phyloP scores from a whole-genome alignment of 306 rosid species.

The Prosopis cineraria region DNA sequence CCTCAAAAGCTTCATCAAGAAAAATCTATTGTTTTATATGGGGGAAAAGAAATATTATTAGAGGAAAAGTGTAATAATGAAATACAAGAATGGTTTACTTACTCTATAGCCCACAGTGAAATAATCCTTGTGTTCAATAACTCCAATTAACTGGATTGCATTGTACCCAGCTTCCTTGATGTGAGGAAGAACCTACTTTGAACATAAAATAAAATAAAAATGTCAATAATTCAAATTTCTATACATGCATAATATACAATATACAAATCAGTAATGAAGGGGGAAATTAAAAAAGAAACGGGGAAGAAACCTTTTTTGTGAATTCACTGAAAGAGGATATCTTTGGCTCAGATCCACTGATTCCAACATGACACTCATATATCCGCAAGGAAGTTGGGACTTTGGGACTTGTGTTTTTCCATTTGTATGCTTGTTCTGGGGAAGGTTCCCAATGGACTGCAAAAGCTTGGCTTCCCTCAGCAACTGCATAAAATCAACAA shows the following conservation, averaged over 20 bases:
- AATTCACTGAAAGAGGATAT: slow-evolving; percentile 82
- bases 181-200: slow-evolving; percentile 84
- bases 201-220: slow-evolving; percentile 26
- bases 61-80: slow-evolving; percentile 14
- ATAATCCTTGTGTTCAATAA: slow-evolving; percentile 93
- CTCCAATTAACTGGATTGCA: slow-evolving; percentile 88
- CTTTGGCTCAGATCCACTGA: slow-evolving; percentile 87
- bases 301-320: slow-evolving; percentile 51
- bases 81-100: slow-evolving; percentile 41
- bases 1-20: not conserved
- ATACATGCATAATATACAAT: slow-evolving; percentile 9
- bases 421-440: slow-evolving; percentile 75
- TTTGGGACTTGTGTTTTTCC: slow-evolving; percentile 71
- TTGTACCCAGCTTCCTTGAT: slow-evolving; percentile 91
- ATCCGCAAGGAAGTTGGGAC: slow-evolving; percentile 73
- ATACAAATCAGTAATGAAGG: slow-evolving; percentile 7
- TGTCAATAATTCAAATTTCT: slow-evolving; percentile 10
- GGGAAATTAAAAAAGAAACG: not conserved
- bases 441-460: slow-evolving; percentile 99
- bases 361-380: slow-evolving; percentile 97
- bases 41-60: not conserved
- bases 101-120: slow-evolving; percentile 95
- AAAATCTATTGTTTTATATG: no score
- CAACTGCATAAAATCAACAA: slow-evolving; percentile 43
- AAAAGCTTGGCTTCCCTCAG: slow-evolving; percentile 74